Evolutionary conservation across 164 flowering plant genomes (phyloP).

Genomic region (Umbellularia californica): DNA sequence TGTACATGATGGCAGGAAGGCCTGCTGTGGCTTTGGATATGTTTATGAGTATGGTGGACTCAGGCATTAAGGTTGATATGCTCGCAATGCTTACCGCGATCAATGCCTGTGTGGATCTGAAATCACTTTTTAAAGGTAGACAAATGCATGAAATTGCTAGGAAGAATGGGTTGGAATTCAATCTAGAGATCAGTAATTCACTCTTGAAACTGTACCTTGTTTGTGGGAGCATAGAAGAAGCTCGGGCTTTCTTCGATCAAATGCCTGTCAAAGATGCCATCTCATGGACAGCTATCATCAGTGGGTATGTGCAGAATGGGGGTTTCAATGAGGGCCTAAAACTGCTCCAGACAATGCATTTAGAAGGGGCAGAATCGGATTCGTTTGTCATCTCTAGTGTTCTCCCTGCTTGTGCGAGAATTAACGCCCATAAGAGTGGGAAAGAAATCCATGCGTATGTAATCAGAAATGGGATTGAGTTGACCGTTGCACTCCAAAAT

Average conservation of each 20-base stretch:
- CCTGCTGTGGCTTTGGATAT: constrained; percentile 38
- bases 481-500: constrained; percentile 38
- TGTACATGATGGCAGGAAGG: constrained; percentile 33
- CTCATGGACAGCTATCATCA: constrained; percentile 57
- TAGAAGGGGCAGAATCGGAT: constrained; percentile 46
- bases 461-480: constrained; percentile 32
- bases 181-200: constrained; percentile 55
- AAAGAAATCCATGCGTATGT: constrained; percentile 59
- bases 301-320: constrained; percentile 54
- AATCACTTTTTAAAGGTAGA: constrained; percentile 43
- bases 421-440: constrained; percentile 53
- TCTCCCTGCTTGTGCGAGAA: constrained; percentile 71
- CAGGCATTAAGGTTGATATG: constrained; percentile 33
- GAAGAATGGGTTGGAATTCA: constrained; percentile 37
- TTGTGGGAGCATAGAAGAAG: constrained; percentile 44
- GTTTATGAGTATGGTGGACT: constrained; percentile 40
- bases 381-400: constrained; percentile 38
- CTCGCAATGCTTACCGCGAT: constrained; percentile 50
- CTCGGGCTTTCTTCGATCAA: constrained; percentile 41
- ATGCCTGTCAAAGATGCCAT: constrained; percentile 48
- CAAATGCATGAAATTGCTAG: constrained; percentile 42
- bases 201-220: constrained; percentile 63
- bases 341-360: constrained; percentile 47
- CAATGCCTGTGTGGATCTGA: constrained; percentile 41
- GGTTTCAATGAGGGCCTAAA: constrained; percentile 58